These are phyloP conservation scores for Centella asiatica DNA, from an alignment of 129 eudicot genomes.

Conservation along the genomic window DNA sequence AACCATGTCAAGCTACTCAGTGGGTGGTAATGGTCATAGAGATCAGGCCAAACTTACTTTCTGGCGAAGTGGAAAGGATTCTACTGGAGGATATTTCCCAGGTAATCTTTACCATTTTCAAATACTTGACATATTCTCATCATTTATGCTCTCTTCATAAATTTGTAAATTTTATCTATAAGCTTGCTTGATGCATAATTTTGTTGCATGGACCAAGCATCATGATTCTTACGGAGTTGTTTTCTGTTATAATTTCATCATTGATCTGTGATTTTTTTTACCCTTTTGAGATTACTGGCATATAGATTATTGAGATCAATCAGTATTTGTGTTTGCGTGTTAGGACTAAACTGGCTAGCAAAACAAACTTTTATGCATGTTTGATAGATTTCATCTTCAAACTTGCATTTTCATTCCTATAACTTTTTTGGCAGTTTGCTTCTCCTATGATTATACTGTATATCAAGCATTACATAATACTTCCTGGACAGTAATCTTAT, in stretches of 20 bases:
- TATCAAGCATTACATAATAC: not conserved
- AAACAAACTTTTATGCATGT: not conserved
- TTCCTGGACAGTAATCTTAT: not conserved
- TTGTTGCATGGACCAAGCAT: not conserved
- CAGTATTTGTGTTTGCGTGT: too few species aligned
- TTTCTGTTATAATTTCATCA: too few species aligned
- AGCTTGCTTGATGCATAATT: not conserved
- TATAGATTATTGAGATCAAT: too few species aligned
- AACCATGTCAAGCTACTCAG: constrained; percentile 24
- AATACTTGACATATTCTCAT: not conserved
- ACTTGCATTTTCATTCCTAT: not conserved
- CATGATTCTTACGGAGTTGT: not conserved
- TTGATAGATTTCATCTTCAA: not conserved
- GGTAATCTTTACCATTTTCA: constrained; percentile 26
- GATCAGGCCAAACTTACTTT: constrained; percentile 74
- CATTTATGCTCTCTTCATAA: not conserved
- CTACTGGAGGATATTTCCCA: constrained; percentile 54
- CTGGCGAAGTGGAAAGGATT: constrained; percentile 55
- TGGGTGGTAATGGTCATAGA: constrained; percentile 61
- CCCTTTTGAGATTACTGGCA: too few species aligned
- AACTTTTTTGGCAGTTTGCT: not conserved
- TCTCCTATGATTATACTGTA: not conserved
- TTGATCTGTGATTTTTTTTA: too few species aligned
- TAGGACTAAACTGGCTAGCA: too few species aligned
- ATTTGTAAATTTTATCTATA: not conserved